A percentile compares a stretch with the other conserved stretches of the same genome.
Conservation (phyloP, 2,329 filamentous ascomycete species). For the Massarina eburnea region DNA sequence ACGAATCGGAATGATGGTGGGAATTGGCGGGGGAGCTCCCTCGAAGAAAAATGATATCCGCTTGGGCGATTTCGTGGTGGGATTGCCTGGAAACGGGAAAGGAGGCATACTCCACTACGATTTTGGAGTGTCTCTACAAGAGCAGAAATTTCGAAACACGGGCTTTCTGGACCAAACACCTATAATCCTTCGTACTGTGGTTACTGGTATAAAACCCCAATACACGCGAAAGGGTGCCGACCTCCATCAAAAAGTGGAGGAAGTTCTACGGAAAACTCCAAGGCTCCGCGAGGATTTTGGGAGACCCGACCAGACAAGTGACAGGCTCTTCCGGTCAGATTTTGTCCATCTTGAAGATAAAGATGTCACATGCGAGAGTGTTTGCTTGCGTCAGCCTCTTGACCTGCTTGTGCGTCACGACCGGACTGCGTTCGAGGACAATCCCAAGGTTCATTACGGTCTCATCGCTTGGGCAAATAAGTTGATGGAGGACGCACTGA, state of each 20-base stretch:
- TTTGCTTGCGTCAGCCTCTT: too few relatives aligned
- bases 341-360: too few relatives aligned
- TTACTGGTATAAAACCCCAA: too few relatives aligned
- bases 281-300: too few relatives aligned
- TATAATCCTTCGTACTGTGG: constrained; percentile 7
- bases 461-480: constrained; percentile 6
- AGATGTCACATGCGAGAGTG: too few relatives aligned
- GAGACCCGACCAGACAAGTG: too few relatives aligned
- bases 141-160: constrained; percentile 4
- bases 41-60: constrained; percentile 10
- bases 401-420: too few relatives aligned
- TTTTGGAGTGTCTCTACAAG: neutral
- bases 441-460: constrained; percentile 10
- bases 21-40: constrained; percentile 35
- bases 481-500: constrained; percentile 5
- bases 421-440: too few relatives aligned
- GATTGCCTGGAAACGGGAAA: constrained; percentile 3
- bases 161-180: constrained; percentile 2
- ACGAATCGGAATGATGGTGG: constrained; percentile 11
- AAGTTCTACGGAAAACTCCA: too few relatives aligned
- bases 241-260: too few relatives aligned
- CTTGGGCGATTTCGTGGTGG: constrained; percentile 14
- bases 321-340: too few relatives aligned
- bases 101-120: constrained; percentile 14
- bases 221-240: too few relatives aligned